These are phyloP conservation scores for Calonectria crousiana DNA, from an alignment of 2,329 filamentous ascomycete genomes.

Conservation along the genomic window DNA sequence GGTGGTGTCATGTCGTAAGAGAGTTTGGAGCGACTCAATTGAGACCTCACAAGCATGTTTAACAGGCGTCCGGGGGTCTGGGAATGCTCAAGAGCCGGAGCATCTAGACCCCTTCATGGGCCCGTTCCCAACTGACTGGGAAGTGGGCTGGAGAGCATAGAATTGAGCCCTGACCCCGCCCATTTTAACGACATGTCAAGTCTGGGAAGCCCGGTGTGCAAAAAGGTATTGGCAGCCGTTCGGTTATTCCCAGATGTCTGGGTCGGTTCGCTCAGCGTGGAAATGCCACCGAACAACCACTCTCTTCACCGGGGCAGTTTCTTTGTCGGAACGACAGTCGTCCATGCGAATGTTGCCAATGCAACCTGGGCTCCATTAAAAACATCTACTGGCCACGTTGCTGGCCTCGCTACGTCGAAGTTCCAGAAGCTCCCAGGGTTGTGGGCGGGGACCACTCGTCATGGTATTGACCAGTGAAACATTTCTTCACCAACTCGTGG, in stretches of 20 bases:
- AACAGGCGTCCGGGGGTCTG: slow-evolving; percentile 35
- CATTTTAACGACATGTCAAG: slow-evolving; percentile 26
- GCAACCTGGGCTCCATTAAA: slow-evolving; percentile 30
- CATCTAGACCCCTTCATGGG: slow-evolving; percentile 14
- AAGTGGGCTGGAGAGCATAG: slow-evolving; percentile 33
- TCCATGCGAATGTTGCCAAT: slow-evolving; percentile 22
- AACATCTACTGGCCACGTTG: slow-evolving; percentile 24
- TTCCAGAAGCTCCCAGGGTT: slow-evolving; percentile 44
- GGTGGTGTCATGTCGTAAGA: slow-evolving; percentile 38
- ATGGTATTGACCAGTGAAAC: slow-evolving; percentile 39
- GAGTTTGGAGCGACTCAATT: slow-evolving; percentile 27
- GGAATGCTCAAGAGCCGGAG: slow-evolving; percentile 5
- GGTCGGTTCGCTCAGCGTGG: slow-evolving; percentile 35
- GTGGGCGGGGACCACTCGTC: slow-evolving; percentile 27
- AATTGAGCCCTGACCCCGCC: slow-evolving; percentile 35
- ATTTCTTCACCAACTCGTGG: slow-evolving; percentile 31
- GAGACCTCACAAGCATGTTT: slow-evolving; percentile 24
- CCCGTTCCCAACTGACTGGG: slow-evolving; percentile 21
- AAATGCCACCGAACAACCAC: slow-evolving; percentile 35
- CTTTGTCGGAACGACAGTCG: slow-evolving; percentile 13
- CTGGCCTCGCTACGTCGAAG: slow-evolving; percentile 33
- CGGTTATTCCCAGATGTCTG: slow-evolving; percentile 38
- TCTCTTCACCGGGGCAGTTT: slow-evolving; percentile 33
- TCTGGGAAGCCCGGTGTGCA: slow-evolving; percentile 16
- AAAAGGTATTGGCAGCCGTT: slow-evolving; percentile 26